Conservation (phyloP, 805 yeast genomes). For the Candida maesae region DNA sequence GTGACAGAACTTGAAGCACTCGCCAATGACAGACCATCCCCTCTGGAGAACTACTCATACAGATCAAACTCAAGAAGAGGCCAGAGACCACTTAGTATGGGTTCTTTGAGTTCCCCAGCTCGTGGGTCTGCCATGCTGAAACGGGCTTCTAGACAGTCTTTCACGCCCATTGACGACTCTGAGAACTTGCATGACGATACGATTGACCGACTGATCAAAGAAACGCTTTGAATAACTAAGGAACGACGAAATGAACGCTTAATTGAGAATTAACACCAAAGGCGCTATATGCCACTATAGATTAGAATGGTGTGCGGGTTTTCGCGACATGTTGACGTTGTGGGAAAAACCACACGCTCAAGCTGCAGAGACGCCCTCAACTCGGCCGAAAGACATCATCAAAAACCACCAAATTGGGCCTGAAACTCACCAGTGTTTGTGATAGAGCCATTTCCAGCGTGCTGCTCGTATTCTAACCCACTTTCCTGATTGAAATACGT, state of each 20-base stretch:
- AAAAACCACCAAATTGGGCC: neutral
- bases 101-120: constrained; percentile 1
- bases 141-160: neutral
- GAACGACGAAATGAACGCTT: neutral
- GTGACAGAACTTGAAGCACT: constrained; percentile 29
- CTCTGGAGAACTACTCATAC: neutral
- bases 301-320: constrained; percentile 10
- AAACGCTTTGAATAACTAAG: constrained; percentile 4
- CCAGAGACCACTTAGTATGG: constrained; percentile 9
- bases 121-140: neutral
- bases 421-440: too few species aligned
- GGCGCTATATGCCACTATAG: too few species aligned
- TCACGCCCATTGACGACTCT: neutral
- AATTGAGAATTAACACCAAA: too few species aligned
- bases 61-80: constrained; percentile 1
- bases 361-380: constrained; percentile 1
- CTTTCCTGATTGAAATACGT: neutral
- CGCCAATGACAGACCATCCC: neutral
- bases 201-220: constrained; percentile 14
- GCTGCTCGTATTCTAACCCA: neutral
- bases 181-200: constrained; percentile 14
- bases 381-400: neutral
- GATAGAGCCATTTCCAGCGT: neutral
- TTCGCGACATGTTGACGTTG: neutral
- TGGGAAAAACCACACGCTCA: constrained; percentile 6